These are phyloP conservation scores for Verticillium nonalfalfae DNA, from an alignment of 2,329 filamentous ascomycete species.

Conservation along the genomic window DNA sequence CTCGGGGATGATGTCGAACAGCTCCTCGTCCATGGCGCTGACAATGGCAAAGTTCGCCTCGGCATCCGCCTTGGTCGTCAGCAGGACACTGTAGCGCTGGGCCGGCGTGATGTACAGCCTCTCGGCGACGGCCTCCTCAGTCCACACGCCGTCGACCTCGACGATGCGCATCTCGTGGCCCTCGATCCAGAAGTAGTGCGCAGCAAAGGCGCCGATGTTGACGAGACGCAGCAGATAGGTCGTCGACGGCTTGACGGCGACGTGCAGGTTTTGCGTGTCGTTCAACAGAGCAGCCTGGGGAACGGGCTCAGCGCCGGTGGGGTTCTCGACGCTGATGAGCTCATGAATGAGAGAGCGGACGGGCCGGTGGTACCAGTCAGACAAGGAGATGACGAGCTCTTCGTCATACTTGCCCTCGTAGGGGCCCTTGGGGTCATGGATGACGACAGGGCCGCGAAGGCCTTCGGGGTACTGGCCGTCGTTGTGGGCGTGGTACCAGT, in stretches of 20 bases:
- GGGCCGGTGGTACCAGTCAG: slow-evolving; percentile 56
- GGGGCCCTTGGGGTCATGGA: slow-evolving; percentile 44
- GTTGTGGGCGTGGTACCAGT: slow-evolving; percentile 49
- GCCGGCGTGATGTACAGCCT: slow-evolving; percentile 40
- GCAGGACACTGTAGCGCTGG: slow-evolving; percentile 41
- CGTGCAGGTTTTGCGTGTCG: slow-evolving; percentile 35
- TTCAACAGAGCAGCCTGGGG: slow-evolving; percentile 48
- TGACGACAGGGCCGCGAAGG: slow-evolving; percentile 47
- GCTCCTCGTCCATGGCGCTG: slow-evolving; percentile 35
- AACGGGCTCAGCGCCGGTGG: slow-evolving; percentile 47
- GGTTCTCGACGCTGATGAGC: slow-evolving; percentile 40
- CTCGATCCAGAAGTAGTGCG: slow-evolving; percentile 40
- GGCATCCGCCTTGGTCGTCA: slow-evolving; percentile 39
- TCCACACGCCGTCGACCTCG: slow-evolving; percentile 46
- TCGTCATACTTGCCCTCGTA: slow-evolving; percentile 43
- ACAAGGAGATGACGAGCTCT: slow-evolving; percentile 48
- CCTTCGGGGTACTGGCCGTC: slow-evolving; percentile 52
- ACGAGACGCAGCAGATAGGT: slow-evolving; percentile 49
- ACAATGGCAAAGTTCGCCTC: slow-evolving; percentile 40
- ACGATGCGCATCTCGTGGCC: slow-evolving; percentile 37
- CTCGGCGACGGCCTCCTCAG: slow-evolving; percentile 29
- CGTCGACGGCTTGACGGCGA: slow-evolving; percentile 38
- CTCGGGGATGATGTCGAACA: slow-evolving; percentile 35
- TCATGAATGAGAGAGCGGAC: slow-evolving; percentile 38
- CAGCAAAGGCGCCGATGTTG: slow-evolving; percentile 45